Base-by-base conservation (phyloP, 306 rosid species). In the Prunus davidiana region DNA sequence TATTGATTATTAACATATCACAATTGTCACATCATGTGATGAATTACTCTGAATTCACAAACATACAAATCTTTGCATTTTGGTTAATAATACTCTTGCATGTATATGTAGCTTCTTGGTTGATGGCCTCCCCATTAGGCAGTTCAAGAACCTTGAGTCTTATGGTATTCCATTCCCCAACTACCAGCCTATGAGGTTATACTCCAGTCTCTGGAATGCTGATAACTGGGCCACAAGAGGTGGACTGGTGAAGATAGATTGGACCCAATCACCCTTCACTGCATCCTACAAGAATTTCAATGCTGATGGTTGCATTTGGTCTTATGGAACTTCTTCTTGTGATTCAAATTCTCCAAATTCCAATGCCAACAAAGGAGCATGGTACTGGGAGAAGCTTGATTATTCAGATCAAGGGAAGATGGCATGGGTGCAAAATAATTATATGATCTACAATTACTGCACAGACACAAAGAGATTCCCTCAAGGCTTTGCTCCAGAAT, bases 391-490 rank as follows among this genome's bases (percentile, higher is more conserved):
- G 32, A 51, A 28, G 12, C 81, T 87, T 8, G 81, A 80, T 43
- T 24, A 6, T 18, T 14, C 11, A 8, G 73, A 46, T 22, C 63
- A 64, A 43, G 73, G 77, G 50, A 75, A 68, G 77, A 76, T 83
- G 14, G 19, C 72, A 32, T 80, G 84, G 85, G 82, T 74, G 14
- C 81, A 78, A 47, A 32, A 67, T 1, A 71, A 77, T 34, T 65
- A 55, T 51, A 78, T 85, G 84, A 72, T 87, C 72, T 87, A 87
- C 34, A 64, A 87, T 62, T 85, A 87, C 57, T 87, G 91, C 71
- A 68, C 64, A 2, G 82, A 85, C 46, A 9, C 30, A 0, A 52
- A 82, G 3, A 84, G 87, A 25, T 82, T 87, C 55, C 86, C 73
- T 7, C 74, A 16, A n/a, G 89, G 87, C 13, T 71, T 73, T 27